Evolutionary conservation across 2,329 filamentous ascomycete species (phyloP), one percentile per base, ranked within the genome.

Genomic region (Colletotrichum abscissum): DNA sequence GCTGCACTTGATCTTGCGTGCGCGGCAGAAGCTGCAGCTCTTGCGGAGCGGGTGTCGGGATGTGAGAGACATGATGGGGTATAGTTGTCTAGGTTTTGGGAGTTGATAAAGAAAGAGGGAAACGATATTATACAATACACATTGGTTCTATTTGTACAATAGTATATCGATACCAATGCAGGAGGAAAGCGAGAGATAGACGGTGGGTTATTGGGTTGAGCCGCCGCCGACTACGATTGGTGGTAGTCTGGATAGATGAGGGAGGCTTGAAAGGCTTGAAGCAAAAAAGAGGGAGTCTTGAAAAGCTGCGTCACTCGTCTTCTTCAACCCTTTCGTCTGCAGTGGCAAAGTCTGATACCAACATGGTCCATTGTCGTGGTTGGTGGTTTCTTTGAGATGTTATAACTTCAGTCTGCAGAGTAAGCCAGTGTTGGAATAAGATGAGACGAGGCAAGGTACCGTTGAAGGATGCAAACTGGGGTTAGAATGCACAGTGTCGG

Each of bases 1-100:
- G 66, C 80, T 82, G 73, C 81, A 83, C 66, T 82, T 83, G 76
- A 83, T 82, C 76, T 83, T 83, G 19, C 81, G 77, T 30, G 81
- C 80, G n/a, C 81, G 79, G 75, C 81, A 83, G 65, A 82, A 83
- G 66, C 80, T 78, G 75, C 81, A 83, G 1, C 81, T 82, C 30
- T 80, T 77, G 60, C 81, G 79, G 24, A 82, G 69, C 1, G 81
- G 79, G 49, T 82, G 80, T 67, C 81, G 81, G 16, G 79, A 76
- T 14, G 14, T 38, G 26, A 62, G 56, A 54, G 66, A 62, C 66
- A 68, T 68, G 46, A 1, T 65, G 16, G 19, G 42, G 42, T 49
- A 49, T 49, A 49, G 42, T 49, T n/a, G 16, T 49, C 8, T 49
- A 49, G 42, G 42, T 49, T n/a, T 49, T 1, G 42, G 19, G 19